Percentiles rank a stretch among this genome's conserved stretches.
Conservation (phyloP, 768 basidiomycete genomes). For the Crepidotus variabilis region DNA sequence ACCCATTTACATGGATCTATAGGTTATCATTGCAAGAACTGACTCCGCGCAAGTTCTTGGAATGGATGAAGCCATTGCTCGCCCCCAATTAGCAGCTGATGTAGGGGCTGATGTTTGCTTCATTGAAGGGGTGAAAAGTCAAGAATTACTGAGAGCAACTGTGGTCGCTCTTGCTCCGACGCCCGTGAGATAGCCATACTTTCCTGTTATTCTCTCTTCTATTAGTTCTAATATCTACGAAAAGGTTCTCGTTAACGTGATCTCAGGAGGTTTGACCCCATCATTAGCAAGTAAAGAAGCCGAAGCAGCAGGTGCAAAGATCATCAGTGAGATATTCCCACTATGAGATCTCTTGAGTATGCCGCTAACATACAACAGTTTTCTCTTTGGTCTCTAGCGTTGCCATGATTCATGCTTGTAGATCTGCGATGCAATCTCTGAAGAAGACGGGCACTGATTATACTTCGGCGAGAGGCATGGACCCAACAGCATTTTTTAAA, state of each 20-base stretch:
- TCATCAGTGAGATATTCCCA: slow-evolving; percentile 50
- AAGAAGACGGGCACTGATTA: slow-evolving; percentile 81
- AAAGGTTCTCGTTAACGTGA: slow-evolving; percentile 69
- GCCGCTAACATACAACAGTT: slow-evolving; percentile 33
- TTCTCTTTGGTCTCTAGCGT: slow-evolving; percentile 78
- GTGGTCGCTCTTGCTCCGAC: slow-evolving; percentile 70
- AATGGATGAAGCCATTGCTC: slow-evolving; percentile 70
- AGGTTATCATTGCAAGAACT: slow-evolving; percentile 70
- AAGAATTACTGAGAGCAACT: slow-evolving; percentile 59
- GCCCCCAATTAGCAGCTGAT: slow-evolving; percentile 69
- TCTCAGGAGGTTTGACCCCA: slow-evolving; percentile 75
- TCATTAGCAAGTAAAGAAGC: slow-evolving; percentile 70
- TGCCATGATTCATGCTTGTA: slow-evolving; percentile 71
- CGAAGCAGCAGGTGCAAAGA: slow-evolving; percentile 67
- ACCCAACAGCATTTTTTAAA: slow-evolving; percentile 74
- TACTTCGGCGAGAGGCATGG: slow-evolving; percentile 58
- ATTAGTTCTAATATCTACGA: background rate
- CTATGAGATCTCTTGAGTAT: background rate
- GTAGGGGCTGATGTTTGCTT: slow-evolving; percentile 81
- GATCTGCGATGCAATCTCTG: slow-evolving; percentile 71
- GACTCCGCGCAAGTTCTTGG: slow-evolving; percentile 79
- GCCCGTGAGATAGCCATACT: slow-evolving; percentile 26
- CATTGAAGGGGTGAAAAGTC: slow-evolving; percentile 74
- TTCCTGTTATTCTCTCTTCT: background rate
- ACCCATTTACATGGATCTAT: background rate